Conservation (phyloP, 2,329 filamentous ascomycete genomes). For the Beauveria pseudobassiana region DNA sequence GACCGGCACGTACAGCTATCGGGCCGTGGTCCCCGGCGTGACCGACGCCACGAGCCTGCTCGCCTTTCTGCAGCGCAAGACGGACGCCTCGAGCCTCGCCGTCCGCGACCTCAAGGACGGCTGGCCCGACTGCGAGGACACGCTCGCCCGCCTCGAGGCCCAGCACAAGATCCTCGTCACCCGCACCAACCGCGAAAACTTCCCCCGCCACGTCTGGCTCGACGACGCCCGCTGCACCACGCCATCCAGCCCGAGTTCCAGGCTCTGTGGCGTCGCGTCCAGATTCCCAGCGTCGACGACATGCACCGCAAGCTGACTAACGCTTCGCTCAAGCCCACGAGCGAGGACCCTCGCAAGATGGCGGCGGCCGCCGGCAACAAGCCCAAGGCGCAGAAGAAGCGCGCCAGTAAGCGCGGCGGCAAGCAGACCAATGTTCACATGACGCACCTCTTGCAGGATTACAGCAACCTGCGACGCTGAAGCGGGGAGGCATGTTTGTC, state of each 20-base stretch:
- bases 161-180: conserved; percentile 78
- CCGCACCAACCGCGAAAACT: conserved; percentile 85
- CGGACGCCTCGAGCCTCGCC: conserved; percentile 69
- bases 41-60: conserved; percentile 70
- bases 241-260: conserved; percentile 76
- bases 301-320: conserved; percentile 69
- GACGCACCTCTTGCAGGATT: conserved; percentile 73
- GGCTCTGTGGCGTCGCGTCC: conserved; percentile 72
- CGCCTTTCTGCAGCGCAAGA: conserved; percentile 71
- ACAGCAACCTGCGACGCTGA: conserved; percentile 39
- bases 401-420: conserved; percentile 56
- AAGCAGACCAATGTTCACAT: conserved; percentile 88
- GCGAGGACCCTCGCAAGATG: conserved; percentile 60
- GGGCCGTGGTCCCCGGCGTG: conserved; percentile 73
- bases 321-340: conserved; percentile 77
- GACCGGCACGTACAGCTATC: conserved; percentile 71
- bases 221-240: conserved; percentile 73
- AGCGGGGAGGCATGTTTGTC: too few species aligned
- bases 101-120: conserved; percentile 94
- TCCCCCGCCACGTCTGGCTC: conserved; percentile 79
- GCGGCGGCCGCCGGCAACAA: conserved; percentile 37
- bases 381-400: conserved; percentile 68
- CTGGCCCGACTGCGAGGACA: conserved; percentile 77
- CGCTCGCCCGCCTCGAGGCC: conserved; percentile 69
- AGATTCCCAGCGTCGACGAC: conserved; percentile 67